These are phyloP conservation scores for Francoa sonchifolia DNA, from an alignment of 441 rosid species.

Conservation along the genomic window DNA sequence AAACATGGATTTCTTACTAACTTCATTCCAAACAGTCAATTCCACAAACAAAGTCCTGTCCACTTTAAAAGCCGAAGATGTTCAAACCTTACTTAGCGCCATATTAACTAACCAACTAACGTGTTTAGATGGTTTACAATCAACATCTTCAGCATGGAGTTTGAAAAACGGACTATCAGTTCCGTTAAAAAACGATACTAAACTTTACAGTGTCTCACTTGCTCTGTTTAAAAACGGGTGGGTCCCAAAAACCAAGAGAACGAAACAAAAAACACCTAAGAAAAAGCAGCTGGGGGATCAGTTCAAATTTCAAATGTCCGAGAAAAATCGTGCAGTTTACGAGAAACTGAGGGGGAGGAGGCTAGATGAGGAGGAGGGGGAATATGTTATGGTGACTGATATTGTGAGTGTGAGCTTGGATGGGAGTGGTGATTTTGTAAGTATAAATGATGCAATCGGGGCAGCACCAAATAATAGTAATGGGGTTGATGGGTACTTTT, in stretches of 20 bases:
- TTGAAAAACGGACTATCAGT: conserved; percentile 30
- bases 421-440: conserved; percentile 58
- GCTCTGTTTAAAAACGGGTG: conserved; percentile 62
- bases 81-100: conserved; percentile 47
- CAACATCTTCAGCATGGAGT: conserved; percentile 37
- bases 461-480: conserved; percentile 5
- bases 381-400: conserved; percentile 28
- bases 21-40: conserved; percentile 32
- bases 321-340: conserved; percentile 27
- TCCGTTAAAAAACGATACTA: conserved; percentile 52
- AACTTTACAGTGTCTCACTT: conserved; percentile 61
- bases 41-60: conserved; percentile 23
- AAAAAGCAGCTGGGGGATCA: conserved; percentile 15
- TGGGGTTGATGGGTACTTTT: neutral
- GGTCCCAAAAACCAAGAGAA: conserved; percentile 33
- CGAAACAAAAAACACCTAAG: conserved; percentile 16
- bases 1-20: conserved; percentile 45
- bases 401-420: conserved; percentile 55
- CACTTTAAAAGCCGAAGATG: conserved; percentile 36
- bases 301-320: conserved; percentile 41
- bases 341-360: conserved; percentile 41
- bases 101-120: conserved; percentile 49
- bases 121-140: conserved; percentile 41
- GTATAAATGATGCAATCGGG: conserved; percentile 54
- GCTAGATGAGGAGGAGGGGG: conserved; percentile 12